Evolutionary conservation across 208 protist species (phyloP).

Genomic region (Acanthamoeba sp.): DNA sequence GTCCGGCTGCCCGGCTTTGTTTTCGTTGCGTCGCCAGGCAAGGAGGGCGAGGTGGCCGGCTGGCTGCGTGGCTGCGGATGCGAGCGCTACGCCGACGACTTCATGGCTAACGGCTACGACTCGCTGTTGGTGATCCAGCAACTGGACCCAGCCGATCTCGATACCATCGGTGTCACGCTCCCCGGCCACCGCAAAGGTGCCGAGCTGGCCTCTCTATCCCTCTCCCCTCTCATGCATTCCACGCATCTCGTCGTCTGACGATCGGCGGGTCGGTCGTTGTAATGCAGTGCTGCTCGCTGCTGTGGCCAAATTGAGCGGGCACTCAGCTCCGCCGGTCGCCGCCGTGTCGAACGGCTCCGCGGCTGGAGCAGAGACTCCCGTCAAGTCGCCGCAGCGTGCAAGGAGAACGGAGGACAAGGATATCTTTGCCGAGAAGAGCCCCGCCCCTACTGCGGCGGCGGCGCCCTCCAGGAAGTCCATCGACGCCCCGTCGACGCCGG

Average conservation of each 20-base stretch:
- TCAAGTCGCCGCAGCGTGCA: slow-evolving; percentile 1
- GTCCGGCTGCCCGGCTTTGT: no score
- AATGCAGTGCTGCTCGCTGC: slow-evolving; percentile 3
- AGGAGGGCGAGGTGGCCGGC: not conserved
- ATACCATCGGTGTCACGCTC: slow-evolving; percentile 41
- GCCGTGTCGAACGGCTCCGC: not conserved
- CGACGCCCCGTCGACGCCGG: not conserved
- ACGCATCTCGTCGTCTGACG: not conserved
- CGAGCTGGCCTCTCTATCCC: no score
- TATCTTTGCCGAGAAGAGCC: not conserved
- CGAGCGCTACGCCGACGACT: slow-evolving; percentile 26
- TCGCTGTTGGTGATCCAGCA: slow-evolving; percentile 42
- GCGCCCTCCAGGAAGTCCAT: not conserved
- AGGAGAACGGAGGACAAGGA: not conserved
- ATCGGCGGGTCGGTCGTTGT: no score
- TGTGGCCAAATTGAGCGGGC: not conserved
- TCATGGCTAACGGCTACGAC: slow-evolving; percentile 61
- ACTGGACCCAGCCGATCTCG: slow-evolving; percentile 39
- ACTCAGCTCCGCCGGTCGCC: not conserved
- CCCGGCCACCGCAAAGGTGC: slow-evolving; percentile 39
- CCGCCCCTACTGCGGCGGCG: not conserved
- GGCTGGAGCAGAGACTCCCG: not conserved
- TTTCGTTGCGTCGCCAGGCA: not conserved
- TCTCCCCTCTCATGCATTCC: not conserved
- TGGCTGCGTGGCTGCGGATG: slow-evolving; percentile 50